Percentiles rank a stretch among this genome's conserved stretches.
These are phyloP conservation scores for Gentiana dahurica DNA, from an alignment of 257 asterid species.

Conservation along the genomic window DNA sequence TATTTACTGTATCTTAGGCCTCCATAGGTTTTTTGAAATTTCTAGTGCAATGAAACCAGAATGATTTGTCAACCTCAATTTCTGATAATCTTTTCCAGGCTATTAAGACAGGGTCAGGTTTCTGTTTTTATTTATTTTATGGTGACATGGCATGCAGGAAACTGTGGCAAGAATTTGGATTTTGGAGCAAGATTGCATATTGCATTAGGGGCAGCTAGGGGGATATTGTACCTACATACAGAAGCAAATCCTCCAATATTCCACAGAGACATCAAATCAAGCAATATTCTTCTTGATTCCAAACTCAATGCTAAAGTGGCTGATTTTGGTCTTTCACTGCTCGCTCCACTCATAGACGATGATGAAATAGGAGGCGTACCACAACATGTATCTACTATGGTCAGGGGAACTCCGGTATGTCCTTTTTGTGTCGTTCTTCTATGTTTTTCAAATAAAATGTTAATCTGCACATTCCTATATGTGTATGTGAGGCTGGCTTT, in stretches of 20 bases:
- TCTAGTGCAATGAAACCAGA: too few relatives aligned
- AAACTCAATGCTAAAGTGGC: conserved; percentile 75
- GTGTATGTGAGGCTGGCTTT: too few relatives aligned
- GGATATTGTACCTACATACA: conserved; percentile 83
- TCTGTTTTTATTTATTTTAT: neutral
- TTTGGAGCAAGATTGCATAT: conserved; percentile 59
- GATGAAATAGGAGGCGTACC: conserved; percentile 28
- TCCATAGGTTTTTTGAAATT: too few relatives aligned
- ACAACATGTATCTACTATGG: conserved; percentile 61
- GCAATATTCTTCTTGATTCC: conserved; percentile 72
- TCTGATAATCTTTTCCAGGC: neutral
- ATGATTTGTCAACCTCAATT: neutral
- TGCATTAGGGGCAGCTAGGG: conserved; percentile 71
- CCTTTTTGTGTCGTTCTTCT: neutral
- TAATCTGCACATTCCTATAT: too few relatives aligned
- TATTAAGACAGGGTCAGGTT: too few relatives aligned
- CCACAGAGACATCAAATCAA: conserved; percentile 85
- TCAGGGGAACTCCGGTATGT: conserved; percentile 90
- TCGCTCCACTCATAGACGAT: conserved; percentile 58
- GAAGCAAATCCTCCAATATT: conserved; percentile 89
- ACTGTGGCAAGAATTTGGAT: conserved; percentile 32
- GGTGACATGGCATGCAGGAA: conserved; percentile 23
- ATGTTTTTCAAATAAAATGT: neutral
- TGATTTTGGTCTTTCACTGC: conserved; percentile 88
- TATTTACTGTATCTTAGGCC: neutral